Evolutionary conservation across 2,329 filamentous ascomycete genomes (phyloP).

Genomic region (Cordyceps fumosorosea): DNA sequence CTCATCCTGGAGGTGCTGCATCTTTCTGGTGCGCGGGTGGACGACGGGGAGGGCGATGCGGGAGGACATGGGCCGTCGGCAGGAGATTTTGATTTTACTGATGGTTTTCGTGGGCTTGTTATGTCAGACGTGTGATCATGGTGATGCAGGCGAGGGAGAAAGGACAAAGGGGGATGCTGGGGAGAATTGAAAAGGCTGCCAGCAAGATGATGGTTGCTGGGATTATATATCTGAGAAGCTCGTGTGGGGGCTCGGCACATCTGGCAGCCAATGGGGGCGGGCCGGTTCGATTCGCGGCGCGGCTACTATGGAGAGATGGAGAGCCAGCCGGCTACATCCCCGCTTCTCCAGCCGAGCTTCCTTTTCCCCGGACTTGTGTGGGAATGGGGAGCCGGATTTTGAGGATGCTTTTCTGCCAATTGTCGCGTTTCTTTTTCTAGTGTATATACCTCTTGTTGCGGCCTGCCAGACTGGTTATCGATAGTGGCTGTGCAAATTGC

Average conservation of each 20-base stretch:
- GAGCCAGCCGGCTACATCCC: not conserved
- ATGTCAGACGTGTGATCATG: not conserved
- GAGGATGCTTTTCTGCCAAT: not conserved
- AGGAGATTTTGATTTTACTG: not conserved
- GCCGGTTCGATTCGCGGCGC: not conserved
- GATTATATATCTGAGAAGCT: slow-evolving; percentile 9
- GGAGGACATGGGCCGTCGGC: not conserved
- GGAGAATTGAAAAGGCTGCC: too few relatives aligned
- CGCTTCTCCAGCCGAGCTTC: slow-evolving; percentile 9
- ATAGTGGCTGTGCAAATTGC: too few relatives aligned
- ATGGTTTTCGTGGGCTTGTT: not conserved
- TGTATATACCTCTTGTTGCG: too few relatives aligned
- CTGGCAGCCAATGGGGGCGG: not conserved
- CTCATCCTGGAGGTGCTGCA: slow-evolving; percentile 19
- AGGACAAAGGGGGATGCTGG: not conserved
- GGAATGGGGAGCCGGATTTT: not conserved
- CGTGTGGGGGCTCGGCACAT: slow-evolving; percentile 3
- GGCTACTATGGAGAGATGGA: not conserved
- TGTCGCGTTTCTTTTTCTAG: too few relatives aligned
- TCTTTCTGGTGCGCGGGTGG: not conserved
- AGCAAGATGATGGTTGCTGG: not conserved
- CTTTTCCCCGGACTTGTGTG: slow-evolving; percentile 2
- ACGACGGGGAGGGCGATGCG: slow-evolving; percentile 1
- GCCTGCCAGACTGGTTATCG: too few relatives aligned
- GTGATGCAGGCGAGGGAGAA: not conserved